Conservation (phyloP, 139 green algal genomes). For the Desmodesmus armatus region DNA sequence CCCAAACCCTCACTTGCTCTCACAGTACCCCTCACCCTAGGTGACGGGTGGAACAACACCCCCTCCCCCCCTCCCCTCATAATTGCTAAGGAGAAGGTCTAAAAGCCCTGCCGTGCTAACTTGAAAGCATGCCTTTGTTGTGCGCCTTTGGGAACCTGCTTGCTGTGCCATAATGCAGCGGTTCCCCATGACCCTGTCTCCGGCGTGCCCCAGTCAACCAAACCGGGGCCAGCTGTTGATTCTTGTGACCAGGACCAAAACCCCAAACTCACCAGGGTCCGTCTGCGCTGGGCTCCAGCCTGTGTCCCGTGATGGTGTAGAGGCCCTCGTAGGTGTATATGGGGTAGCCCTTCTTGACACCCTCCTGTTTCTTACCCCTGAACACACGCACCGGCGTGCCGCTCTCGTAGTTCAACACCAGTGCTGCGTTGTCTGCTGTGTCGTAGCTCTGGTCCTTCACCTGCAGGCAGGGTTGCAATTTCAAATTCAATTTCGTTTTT, state of each 20-base stretch:
- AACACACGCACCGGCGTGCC: slow-evolving; percentile 63
- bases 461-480: background rate
- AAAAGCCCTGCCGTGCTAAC: background rate
- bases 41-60: too few species aligned
- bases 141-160: background rate
- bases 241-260: background rate
- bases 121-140: background rate
- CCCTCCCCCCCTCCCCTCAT: too few species aligned
- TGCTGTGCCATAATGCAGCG: background rate
- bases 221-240: too few species aligned
- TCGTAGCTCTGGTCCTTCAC: slow-evolving; percentile 14
- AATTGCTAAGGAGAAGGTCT: background rate
- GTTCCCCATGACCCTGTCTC: background rate
- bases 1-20: too few species aligned
- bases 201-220: background rate
- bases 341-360: slow-evolving; percentile 11
- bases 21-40: too few species aligned
- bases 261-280: slow-evolving; percentile 13
- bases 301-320: slow-evolving; percentile 53
- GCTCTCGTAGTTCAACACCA: slow-evolving; percentile 35
- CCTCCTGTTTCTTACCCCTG: slow-evolving; percentile 32
- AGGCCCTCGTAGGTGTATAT: slow-evolving; percentile 70
- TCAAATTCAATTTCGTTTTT: background rate
- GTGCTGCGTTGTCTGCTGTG: slow-evolving; percentile 52
- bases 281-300: slow-evolving; percentile 28